Percentiles rank a stretch among this genome's conserved stretches.
Conservation (phyloP, 2,329 filamentous ascomycete genomes). For the Chaetomiaceae sp. region DNA sequence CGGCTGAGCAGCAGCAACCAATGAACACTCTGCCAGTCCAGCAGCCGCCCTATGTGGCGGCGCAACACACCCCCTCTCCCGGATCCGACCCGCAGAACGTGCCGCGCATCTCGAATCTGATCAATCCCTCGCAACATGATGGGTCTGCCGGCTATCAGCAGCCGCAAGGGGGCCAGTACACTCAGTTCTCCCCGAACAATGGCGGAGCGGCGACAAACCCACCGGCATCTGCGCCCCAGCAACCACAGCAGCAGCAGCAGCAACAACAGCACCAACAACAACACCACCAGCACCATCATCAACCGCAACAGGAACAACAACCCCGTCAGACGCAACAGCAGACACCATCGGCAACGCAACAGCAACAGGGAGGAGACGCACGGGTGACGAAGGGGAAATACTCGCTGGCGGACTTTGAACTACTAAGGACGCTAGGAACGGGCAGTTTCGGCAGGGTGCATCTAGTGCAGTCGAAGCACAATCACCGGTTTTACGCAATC, state of each 20-base stretch:
- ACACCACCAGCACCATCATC: constrained; percentile 22
- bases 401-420: constrained; percentile 81
- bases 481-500: constrained; percentile 95
- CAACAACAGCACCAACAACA: constrained; percentile 19
- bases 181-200: constrained; percentile 20
- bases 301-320: constrained; percentile 18
- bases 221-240: constrained; percentile 37
- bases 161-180: constrained; percentile 27
- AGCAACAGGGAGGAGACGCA: constrained; percentile 37
- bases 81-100: constrained; percentile 61
- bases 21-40: constrained; percentile 34
- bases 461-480: constrained; percentile 95
- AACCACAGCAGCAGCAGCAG: constrained; percentile 27
- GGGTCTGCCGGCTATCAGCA: constrained; percentile 32
- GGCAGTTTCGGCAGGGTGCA: constrained; percentile 97
- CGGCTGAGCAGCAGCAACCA: constrained; percentile 23
- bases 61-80: constrained; percentile 35
- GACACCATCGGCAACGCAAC: constrained; percentile 24
- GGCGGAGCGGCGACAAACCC: constrained; percentile 23
- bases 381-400: constrained; percentile 96
- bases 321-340: constrained; percentile 28
- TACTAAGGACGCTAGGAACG: constrained; percentile 88
- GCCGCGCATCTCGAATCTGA: constrained; percentile 78
- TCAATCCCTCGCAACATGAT: constrained; percentile 58
- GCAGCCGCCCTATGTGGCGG: constrained; percentile 29